These are phyloP conservation scores for Annulohypoxylon stygium DNA, from an alignment of 495 filamentous ascomycete genomes.

Conservation along the genomic window DNA sequence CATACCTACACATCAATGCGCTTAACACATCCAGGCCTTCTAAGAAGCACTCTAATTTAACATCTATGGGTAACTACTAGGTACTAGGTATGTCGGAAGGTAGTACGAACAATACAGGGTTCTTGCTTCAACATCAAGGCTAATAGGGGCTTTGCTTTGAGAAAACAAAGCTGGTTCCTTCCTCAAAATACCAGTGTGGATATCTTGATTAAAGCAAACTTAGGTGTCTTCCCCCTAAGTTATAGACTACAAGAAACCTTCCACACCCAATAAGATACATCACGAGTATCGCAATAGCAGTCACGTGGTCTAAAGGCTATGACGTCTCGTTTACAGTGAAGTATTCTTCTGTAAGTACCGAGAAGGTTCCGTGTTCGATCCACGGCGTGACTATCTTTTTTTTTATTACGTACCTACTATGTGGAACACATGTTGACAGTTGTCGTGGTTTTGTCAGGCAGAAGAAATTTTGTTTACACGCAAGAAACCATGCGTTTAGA, in stretches of 20 bases:
- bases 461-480: no score
- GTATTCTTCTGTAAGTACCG: slow-evolving; percentile 50
- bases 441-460: background rate
- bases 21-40: no score
- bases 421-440: background rate
- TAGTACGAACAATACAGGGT: background rate
- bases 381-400: slow-evolving; percentile 57
- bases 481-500: no score
- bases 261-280: background rate
- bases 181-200: background rate
- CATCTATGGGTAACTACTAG: no score
- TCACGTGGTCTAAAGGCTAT: slow-evolving; percentile 64
- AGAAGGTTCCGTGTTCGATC: slow-evolving; percentile 66
- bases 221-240: background rate
- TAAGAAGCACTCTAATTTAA: no score
- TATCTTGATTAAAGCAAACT: background rate
- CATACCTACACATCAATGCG: no score
- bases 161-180: background rate
- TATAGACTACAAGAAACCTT: background rate
- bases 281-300: slow-evolving; percentile 12
- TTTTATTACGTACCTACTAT: background rate
- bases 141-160: background rate
- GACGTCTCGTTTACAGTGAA: slow-evolving; percentile 62
- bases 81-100: no score
- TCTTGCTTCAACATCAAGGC: background rate